Conservation (phyloP, 441 rosid genomes). For the Corymbia calophylla region DNA sequence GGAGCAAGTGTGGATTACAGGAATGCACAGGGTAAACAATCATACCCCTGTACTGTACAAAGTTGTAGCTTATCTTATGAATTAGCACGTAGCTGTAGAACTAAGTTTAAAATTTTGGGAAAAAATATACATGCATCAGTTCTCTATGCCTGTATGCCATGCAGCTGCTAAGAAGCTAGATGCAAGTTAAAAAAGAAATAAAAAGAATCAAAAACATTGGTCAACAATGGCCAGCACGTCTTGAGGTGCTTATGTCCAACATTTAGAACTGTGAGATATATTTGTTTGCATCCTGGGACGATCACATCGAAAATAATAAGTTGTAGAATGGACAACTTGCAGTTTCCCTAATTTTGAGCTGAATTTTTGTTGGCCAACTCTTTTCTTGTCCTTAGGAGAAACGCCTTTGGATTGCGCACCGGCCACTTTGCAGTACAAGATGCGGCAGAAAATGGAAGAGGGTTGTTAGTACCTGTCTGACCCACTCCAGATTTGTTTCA, state of each 20-base stretch:
- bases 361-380: background rate
- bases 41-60: background rate
- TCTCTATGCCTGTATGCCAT: background rate
- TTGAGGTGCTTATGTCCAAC: background rate
- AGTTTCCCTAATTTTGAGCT: background rate
- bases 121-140: background rate
- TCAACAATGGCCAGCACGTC: background rate
- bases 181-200: background rate
- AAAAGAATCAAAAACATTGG: background rate
- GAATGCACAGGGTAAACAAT: constrained; percentile 75
- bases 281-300: background rate
- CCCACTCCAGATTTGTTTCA: background rate
- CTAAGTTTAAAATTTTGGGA: background rate
- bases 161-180: background rate
- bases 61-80: background rate
- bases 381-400: constrained; percentile 46
- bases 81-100: background rate
- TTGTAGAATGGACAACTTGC: background rate
- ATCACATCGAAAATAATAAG: background rate
- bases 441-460: constrained; percentile 56
- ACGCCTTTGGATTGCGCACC: constrained; percentile 92
- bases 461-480: background rate
- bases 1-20: constrained; percentile 75
- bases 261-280: background rate
- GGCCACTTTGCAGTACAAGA: constrained; percentile 81